These are phyloP conservation scores for Vigna reflexopilosa DNA, from an alignment of 306 rosid species.

Conservation along the genomic window DNA sequence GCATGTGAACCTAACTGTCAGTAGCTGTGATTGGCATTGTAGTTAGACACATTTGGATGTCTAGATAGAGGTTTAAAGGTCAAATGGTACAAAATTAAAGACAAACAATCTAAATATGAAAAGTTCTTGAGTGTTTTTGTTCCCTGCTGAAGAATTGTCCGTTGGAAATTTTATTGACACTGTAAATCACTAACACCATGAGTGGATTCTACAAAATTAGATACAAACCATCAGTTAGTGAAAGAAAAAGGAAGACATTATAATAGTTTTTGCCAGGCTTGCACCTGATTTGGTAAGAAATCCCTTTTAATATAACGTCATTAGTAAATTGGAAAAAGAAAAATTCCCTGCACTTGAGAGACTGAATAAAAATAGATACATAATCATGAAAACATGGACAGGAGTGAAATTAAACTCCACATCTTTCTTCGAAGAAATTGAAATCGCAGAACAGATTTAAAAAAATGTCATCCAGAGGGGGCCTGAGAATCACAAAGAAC, in stretches of 20 bases:
- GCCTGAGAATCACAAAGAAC: slow-evolving; percentile 25
- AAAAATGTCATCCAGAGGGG: slow-evolving; percentile 22
- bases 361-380: slow-evolving; percentile 14
- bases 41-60: neutral
- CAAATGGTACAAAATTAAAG: slow-evolving; percentile 2
- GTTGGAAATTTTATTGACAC: slow-evolving; percentile 3
- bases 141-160: slow-evolving; percentile 2
- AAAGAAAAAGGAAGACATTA: neutral
- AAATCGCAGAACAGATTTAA: slow-evolving; percentile 27
- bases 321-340: neutral
- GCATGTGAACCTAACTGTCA: slow-evolving; percentile 7
- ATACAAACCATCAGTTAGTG: neutral
- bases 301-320: neutral
- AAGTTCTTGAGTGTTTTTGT: neutral
- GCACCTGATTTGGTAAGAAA: neutral
- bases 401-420: slow-evolving; percentile 26
- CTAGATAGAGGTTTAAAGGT: slow-evolving; percentile 17
- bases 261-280: neutral
- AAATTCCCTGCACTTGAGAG: neutral
- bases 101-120: neutral
- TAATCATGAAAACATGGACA: slow-evolving; percentile 18
- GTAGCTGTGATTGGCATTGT: neutral
- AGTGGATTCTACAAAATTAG: neutral
- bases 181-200: neutral
- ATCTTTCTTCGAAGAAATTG: slow-evolving; percentile 21